Evolutionary conservation across 495 filamentous ascomycete genomes (phyloP).

Genomic region (Penicillium subrubescens): DNA sequence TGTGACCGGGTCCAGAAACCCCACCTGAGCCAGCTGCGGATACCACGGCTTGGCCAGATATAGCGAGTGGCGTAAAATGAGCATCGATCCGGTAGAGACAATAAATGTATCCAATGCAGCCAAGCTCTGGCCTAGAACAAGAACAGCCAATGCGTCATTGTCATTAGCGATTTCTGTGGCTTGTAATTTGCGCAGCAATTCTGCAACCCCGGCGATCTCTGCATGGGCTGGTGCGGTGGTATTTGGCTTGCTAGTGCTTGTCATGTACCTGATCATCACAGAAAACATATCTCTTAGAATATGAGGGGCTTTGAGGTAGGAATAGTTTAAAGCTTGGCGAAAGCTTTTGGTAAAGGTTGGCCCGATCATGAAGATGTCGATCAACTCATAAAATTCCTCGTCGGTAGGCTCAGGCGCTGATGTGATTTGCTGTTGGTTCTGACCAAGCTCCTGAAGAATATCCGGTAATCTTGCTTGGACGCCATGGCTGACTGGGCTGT

Average conservation of each 20-base stretch:
- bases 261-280: constrained; percentile 4
- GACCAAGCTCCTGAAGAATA: not conserved
- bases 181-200: not conserved
- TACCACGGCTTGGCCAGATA: constrained; percentile 8
- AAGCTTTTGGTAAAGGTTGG: constrained; percentile 1
- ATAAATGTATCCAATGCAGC: constrained; percentile 5
- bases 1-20: constrained; percentile 1
- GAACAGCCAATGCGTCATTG: constrained; percentile 1
- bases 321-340: constrained; percentile 5
- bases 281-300: constrained; percentile 4
- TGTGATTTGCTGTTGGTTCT: not conserved
- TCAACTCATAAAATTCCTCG: constrained; percentile 1
- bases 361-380: constrained; percentile 10
- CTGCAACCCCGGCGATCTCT: constrained; percentile 3
- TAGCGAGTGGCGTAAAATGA: constrained; percentile 1
- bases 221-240: not conserved
- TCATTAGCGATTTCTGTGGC: not conserved
- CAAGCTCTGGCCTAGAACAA: constrained; percentile 5
- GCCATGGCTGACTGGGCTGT: not conserved
- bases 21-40: constrained; percentile 4
- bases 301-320: not conserved
- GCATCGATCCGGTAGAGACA: constrained; percentile 5
- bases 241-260: not conserved
- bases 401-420: not conserved
- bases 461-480: not conserved